A percentile compares a stretch with the other conserved stretches of the same genome.
Evolutionary conservation across 441 rosid species (phyloP).

Genomic region (Biscutella laevigata): DNA sequence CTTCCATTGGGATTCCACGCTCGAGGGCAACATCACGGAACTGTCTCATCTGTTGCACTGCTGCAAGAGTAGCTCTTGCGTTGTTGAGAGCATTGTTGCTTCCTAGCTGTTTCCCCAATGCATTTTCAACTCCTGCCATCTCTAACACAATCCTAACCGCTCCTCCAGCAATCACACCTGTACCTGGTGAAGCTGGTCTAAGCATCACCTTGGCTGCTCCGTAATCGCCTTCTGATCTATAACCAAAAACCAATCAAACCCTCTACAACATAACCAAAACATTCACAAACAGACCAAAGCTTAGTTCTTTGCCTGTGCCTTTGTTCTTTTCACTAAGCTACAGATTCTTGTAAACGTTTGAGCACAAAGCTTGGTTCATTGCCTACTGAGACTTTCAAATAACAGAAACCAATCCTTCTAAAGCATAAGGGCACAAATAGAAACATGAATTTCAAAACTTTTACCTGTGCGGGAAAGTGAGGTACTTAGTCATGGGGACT

Average conservation of each 20-base stretch:
- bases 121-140: slow-evolving; percentile 93
- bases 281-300: not conserved
- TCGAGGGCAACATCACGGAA: slow-evolving; percentile 72
- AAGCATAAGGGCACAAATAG: not conserved
- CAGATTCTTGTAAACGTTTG: too few relatives aligned
- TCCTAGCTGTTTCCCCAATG: slow-evolving; percentile 70
- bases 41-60: slow-evolving; percentile 74
- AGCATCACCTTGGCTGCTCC: slow-evolving; percentile 98
- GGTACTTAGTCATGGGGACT: slow-evolving; percentile 87
- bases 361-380: not conserved
- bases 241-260: slow-evolving; percentile 10
- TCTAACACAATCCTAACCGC: slow-evolving; percentile 85
- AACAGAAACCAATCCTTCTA: not conserved
- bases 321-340: too few relatives aligned
- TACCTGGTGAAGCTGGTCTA: slow-evolving; percentile 93
- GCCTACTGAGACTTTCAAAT: not conserved
- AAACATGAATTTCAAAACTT: not conserved
- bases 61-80: slow-evolving; percentile 83
- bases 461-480: slow-evolving; percentile 82
- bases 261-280: not conserved
- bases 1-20: slow-evolving; percentile 93
- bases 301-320: too few relatives aligned
- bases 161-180: slow-evolving; percentile 94
- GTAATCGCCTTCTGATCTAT: slow-evolving; percentile 72
- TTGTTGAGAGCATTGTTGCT: slow-evolving; percentile 85